Evolutionary conservation across 2,329 filamentous ascomycete species (phyloP).

Genomic region (Chaetoscypha palmicola): DNA sequence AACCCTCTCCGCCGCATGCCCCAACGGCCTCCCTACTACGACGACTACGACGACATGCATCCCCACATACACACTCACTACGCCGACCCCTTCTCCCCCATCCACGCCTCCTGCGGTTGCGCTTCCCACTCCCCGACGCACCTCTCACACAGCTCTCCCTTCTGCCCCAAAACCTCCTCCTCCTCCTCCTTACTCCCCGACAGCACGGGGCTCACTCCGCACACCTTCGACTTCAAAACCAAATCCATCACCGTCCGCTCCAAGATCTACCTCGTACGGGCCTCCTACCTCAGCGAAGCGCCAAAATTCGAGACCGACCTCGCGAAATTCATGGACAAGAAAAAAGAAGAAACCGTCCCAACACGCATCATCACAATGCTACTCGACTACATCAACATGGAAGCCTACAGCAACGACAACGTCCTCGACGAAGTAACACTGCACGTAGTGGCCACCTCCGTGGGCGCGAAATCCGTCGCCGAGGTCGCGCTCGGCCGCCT

Average conservation of each 20-base stretch:
- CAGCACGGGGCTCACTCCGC: background rate
- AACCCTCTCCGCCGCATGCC: background rate
- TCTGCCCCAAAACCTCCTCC: background rate
- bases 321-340: conserved; percentile 22
- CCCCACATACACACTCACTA: background rate
- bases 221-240: conserved; percentile 18
- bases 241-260: conserved; percentile 25
- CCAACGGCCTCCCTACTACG: background rate
- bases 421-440: conserved; percentile 24
- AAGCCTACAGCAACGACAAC: conserved; percentile 12
- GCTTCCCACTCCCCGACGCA: too few species aligned
- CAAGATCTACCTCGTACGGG: conserved; percentile 20
- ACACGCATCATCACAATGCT: conserved; percentile 20
- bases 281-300: conserved; percentile 21
- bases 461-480: conserved; percentile 17
- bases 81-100: background rate
- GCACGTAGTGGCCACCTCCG: conserved; percentile 18
- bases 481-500: conserved; percentile 16
- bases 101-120: background rate
- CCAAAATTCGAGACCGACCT: conserved; percentile 25
- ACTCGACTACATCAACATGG: conserved; percentile 25
- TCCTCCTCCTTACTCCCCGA: background rate
- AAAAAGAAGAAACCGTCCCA: conserved; percentile 21
- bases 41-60: background rate
- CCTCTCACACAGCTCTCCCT: background rate